These are phyloP conservation scores for Chenopodium formosanum DNA, from an alignment of 148 eudicot genomes.

Conservation along the genomic window DNA sequence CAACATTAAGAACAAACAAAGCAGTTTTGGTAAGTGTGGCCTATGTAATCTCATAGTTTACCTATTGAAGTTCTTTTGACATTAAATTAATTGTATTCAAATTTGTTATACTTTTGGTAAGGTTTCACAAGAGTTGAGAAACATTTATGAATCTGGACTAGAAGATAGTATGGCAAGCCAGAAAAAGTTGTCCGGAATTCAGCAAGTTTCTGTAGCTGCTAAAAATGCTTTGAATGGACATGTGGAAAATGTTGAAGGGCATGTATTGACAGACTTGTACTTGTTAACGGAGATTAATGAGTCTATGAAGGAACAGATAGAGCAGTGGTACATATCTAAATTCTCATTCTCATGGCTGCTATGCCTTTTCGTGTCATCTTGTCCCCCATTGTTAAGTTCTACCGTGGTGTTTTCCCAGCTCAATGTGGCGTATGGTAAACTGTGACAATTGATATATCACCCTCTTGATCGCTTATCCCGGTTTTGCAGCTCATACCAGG, in stretches of 20 bases:
- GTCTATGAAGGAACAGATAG: constrained; percentile 48
- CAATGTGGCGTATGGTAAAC: background rate
- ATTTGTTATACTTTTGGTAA: constrained; percentile 24
- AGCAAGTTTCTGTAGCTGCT: constrained; percentile 54
- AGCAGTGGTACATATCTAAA: constrained; percentile 59
- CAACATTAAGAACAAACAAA: constrained; percentile 52
- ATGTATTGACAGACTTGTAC: constrained; percentile 55
- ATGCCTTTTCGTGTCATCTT: background rate
- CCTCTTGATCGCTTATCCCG: background rate
- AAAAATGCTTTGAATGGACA: constrained; percentile 44
- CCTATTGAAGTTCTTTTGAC: background rate
- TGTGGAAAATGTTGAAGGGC: constrained; percentile 46
- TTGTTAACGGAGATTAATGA: constrained; percentile 50
- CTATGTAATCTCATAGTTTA: background rate
- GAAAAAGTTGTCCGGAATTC: constrained; percentile 51
- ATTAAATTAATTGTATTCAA: background rate
- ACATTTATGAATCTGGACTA: constrained; percentile 37
- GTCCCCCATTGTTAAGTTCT: background rate
- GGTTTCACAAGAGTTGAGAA: constrained; percentile 66
- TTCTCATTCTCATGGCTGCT: background rate
- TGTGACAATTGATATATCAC: background rate
- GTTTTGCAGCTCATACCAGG: constrained; percentile 46
- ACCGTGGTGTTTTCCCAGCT: background rate
- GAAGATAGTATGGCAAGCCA: constrained; percentile 42
- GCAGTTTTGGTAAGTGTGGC: constrained; percentile 41